Percentiles rank a stretch among this genome's conserved stretches.
Evolutionary conservation across 257 asterid species (phyloP).

Genomic region (Prunella vulgaris): DNA sequence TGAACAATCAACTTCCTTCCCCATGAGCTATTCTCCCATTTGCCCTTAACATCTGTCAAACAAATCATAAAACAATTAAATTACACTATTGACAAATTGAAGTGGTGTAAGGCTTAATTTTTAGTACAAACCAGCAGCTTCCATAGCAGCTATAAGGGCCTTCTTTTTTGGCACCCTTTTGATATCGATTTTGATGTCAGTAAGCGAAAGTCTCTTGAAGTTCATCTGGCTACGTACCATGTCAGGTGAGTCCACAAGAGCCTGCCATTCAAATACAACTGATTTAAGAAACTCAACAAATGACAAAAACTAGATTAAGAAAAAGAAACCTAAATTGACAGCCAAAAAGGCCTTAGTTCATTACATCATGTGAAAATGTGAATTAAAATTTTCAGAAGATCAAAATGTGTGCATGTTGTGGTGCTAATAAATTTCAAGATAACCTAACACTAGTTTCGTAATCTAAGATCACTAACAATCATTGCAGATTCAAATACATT

Average conservation of each 20-base stretch:
- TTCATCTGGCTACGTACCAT: conserved; percentile 91
- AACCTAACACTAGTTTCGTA: not conserved
- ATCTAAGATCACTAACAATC: no score
- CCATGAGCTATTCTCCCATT: conserved; percentile 95
- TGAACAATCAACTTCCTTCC: conserved; percentile 93
- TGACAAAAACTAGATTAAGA: not conserved
- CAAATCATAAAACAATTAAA: not conserved
- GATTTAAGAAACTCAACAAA: not conserved
- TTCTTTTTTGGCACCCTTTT: conserved; percentile 83
- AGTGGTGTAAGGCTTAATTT: not conserved
- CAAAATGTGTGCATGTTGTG: no score
- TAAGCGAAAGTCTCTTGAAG: conserved; percentile 86
- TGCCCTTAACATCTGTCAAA: conserved; percentile 71
- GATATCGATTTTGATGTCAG: conserved; percentile 84
- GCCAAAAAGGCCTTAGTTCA: not conserved
- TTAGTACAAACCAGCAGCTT: conserved; percentile 70
- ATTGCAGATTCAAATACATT: not conserved
- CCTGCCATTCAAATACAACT: conserved; percentile 31
- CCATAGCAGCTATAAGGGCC: conserved; percentile 85
- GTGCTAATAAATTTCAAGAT: not conserved
- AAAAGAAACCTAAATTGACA: not conserved
- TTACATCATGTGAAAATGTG: not conserved
- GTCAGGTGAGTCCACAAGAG: conserved; percentile 91
- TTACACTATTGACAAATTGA: not conserved
- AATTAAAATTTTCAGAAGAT: not conserved